Percentiles rank a stretch among this genome's conserved stretches.
Evolutionary conservation across 192 early-diverging fungal genomes (phyloP).

Genomic region (Coemansia sp.): DNA sequence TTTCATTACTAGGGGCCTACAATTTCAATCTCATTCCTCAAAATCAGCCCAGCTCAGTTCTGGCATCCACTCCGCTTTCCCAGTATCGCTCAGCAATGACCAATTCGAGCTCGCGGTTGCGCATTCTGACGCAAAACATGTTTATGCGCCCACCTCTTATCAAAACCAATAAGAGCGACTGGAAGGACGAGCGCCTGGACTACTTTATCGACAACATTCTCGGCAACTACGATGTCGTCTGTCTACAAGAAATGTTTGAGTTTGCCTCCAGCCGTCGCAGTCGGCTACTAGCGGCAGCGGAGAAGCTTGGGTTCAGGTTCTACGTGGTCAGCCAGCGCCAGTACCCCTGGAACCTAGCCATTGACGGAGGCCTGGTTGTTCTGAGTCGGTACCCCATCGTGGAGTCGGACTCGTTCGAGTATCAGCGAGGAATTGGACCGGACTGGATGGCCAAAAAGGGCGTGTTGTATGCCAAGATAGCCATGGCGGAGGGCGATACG

Average conservation of each 20-base stretch:
- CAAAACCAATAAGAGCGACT: slow-evolving; percentile 72
- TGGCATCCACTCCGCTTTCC: background rate
- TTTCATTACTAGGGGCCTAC: slow-evolving; percentile 42
- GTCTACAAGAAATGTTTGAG: slow-evolving; percentile 81
- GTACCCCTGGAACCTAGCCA: slow-evolving; percentile 58
- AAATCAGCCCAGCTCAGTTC: slow-evolving; percentile 17
- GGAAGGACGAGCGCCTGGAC: slow-evolving; percentile 74
- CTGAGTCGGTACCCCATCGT: slow-evolving; percentile 71
- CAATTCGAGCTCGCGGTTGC: slow-evolving; percentile 11
- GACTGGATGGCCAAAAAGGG: slow-evolving; percentile 79
- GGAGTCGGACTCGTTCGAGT: slow-evolving; percentile 57
- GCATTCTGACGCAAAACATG: slow-evolving; percentile 67
- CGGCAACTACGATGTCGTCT: slow-evolving; percentile 73
- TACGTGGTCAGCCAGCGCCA: slow-evolving; percentile 62
- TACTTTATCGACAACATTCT: slow-evolving; percentile 67
- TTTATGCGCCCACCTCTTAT: slow-evolving; percentile 71
- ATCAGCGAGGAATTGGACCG: slow-evolving; percentile 62
- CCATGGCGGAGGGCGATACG: slow-evolving; percentile 37
- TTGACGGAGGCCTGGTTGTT: slow-evolving; percentile 81
- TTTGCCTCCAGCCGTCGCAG: slow-evolving; percentile 64
- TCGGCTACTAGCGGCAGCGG: slow-evolving; percentile 60
- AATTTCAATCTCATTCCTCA: slow-evolving; percentile 26
- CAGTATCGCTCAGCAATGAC: background rate
- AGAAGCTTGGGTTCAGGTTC: slow-evolving; percentile 65
- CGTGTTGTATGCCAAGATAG: slow-evolving; percentile 73